Percentiles rank a stretch among this genome's conserved stretches.
Conservation (phyloP, 257 asterid species). For the Cordia subcordata region DNA sequence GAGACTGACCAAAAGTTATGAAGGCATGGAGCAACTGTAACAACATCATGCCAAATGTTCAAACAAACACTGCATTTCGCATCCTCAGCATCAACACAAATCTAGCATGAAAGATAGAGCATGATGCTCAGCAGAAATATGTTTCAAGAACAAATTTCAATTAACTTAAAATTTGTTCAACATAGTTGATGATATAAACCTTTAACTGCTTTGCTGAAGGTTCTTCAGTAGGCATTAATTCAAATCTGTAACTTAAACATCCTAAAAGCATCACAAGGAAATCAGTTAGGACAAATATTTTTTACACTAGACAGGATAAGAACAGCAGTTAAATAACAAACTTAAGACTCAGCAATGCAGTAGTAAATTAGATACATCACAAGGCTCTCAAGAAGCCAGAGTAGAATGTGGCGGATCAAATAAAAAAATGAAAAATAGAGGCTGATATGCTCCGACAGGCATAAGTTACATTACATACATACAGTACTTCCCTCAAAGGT, state of each 20-base stretch:
- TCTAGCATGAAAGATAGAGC: slow-evolving; percentile 30
- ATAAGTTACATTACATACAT: too few relatives aligned
- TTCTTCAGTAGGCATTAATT: slow-evolving; percentile 64
- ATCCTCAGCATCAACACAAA: slow-evolving; percentile 73
- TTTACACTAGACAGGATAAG: slow-evolving; percentile 3
- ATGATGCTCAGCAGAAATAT: slow-evolving; percentile 12
- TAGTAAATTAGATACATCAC: slow-evolving; percentile 10
- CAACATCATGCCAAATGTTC: slow-evolving; percentile 94
- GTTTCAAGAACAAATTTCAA: not conserved
- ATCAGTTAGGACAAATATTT: not conserved
- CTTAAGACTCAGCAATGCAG: not conserved
- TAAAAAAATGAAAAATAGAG: too few relatives aligned
- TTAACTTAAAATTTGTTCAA: slow-evolving; percentile 3
- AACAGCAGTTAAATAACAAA: too few relatives aligned
- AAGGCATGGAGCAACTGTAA: slow-evolving; percentile 94
- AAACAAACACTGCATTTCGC: slow-evolving; percentile 89
- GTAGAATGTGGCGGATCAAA: slow-evolving; percentile 1
- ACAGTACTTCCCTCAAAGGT: too few relatives aligned
- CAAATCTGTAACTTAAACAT: slow-evolving; percentile 62
- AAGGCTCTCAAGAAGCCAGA: too few relatives aligned
- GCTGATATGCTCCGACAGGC: too few relatives aligned
- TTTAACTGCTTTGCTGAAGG: slow-evolving; percentile 47
- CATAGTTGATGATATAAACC: slow-evolving; percentile 35
- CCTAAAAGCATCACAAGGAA: slow-evolving; percentile 29
- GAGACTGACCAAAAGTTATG: slow-evolving; percentile 82